phyloP scores from a whole-genome alignment of 805 yeast genomes.

The Cyberlindnera petersonii region DNA sequence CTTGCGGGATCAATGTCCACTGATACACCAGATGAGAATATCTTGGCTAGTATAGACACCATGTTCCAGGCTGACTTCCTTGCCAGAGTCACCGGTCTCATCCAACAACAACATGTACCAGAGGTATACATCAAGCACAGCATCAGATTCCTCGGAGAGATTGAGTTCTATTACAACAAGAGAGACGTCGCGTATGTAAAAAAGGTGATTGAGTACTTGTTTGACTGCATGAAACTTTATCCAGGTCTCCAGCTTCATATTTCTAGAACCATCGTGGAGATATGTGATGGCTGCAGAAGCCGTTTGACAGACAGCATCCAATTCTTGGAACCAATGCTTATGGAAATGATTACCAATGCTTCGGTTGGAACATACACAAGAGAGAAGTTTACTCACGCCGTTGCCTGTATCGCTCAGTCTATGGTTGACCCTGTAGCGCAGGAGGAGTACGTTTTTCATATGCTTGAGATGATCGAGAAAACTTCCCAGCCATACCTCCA shows the following conservation, averaged over 20 bases:
- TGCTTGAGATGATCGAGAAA: constrained; percentile 31
- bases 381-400: constrained; percentile 58
- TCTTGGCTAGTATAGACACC: constrained; percentile 21
- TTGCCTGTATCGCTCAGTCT: constrained; percentile 58
- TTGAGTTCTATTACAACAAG: constrained; percentile 54
- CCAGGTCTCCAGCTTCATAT: constrained; percentile 35
- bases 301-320: constrained; percentile 41
- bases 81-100: constrained; percentile 11
- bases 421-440: constrained; percentile 45
- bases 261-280: constrained; percentile 54
- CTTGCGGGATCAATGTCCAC: constrained; percentile 49
- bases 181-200: constrained; percentile 45
- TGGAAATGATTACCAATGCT: constrained; percentile 42
- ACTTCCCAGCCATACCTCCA: constrained; percentile 17
- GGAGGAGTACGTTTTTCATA: constrained; percentile 33
- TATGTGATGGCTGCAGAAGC: constrained; percentile 51
- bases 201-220: constrained; percentile 51
- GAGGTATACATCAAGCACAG: constrained; percentile 41
- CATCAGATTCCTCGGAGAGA: constrained; percentile 53
- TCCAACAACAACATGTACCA: constrained; percentile 15
- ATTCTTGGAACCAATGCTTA: constrained; percentile 44
- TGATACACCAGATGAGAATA: constrained; percentile 25
- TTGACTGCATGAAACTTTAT: constrained; percentile 34
- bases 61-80: constrained; percentile 33
- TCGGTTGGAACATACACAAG: constrained; percentile 44